Conservation (phyloP, 805 yeast species). For the Spathaspora passalidarum region DNA sequence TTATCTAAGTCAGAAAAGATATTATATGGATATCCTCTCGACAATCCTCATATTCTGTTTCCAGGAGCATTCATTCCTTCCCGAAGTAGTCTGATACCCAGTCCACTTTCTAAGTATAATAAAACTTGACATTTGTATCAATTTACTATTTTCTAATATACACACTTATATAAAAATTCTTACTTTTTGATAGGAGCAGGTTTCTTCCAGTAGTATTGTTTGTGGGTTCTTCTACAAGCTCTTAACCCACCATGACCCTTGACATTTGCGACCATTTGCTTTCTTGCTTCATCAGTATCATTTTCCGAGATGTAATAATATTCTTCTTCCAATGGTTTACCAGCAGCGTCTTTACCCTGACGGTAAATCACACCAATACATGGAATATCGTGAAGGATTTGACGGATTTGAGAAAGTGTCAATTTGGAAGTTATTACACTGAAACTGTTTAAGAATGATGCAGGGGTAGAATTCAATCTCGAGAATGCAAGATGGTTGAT, state of each 20-base stretch:
- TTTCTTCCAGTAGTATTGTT: conserved; percentile 76
- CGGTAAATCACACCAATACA: conserved; percentile 89
- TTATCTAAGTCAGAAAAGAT: conserved; percentile 21
- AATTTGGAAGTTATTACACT: conserved; percentile 51
- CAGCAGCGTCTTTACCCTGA: conserved; percentile 94
- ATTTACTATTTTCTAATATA: background rate
- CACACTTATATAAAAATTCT: background rate
- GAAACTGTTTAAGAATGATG: conserved; percentile 64
- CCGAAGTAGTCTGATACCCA: background rate
- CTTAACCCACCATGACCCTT: conserved; percentile 82
- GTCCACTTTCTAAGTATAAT: background rate
- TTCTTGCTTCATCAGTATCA: conserved; percentile 72
- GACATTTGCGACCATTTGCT: conserved; percentile 63
- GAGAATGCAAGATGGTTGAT: conserved; percentile 89
- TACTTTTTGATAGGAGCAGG: conserved; percentile 48
- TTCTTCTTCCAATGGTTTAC: conserved; percentile 90
- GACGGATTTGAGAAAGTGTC: conserved; percentile 41
- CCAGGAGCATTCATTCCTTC: background rate
- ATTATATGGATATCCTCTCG: conserved; percentile 23
- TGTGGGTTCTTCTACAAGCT: conserved; percentile 89
- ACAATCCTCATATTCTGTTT: background rate
- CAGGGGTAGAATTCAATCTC: conserved; percentile 81
- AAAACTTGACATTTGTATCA: background rate
- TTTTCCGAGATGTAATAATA: conserved; percentile 85
- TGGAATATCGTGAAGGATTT: conserved; percentile 40